A percentile compares a stretch with the other conserved stretches of the same genome.
These are phyloP conservation scores for Penicillium freii DNA, from an alignment of 2,329 filamentous ascomycete species.

Conservation along the genomic window DNA sequence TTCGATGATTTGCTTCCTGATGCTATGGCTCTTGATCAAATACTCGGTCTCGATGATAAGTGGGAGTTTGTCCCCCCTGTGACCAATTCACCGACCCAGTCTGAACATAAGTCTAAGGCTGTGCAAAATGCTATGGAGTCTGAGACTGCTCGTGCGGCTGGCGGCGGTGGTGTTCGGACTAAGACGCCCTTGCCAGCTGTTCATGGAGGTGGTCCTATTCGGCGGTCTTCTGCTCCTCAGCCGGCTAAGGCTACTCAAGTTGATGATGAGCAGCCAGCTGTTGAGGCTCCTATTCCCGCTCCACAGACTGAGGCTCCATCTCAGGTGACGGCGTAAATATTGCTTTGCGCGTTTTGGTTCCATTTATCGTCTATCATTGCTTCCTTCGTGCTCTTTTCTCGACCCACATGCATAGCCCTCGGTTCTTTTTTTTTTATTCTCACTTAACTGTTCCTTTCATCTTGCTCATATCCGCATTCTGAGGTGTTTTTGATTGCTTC, in stretches of 20 bases:
- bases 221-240: conserved; percentile 33
- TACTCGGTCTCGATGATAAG: conserved; percentile 43
- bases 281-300: conserved; percentile 23
- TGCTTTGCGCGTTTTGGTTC: neutral
- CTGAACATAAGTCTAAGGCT: conserved; percentile 22
- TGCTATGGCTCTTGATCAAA: conserved; percentile 65
- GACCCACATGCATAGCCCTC: conserved; percentile 21
- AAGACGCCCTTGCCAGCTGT: conserved; percentile 25
- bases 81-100: neutral
- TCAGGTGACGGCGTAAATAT: conserved; percentile 22
- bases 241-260: conserved; percentile 22
- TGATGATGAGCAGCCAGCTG: conserved; percentile 17
- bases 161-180: conserved; percentile 27
- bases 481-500: conserved; percentile 6
- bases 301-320: conserved; percentile 12
- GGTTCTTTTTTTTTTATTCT: neutral
- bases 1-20: conserved; percentile 62
- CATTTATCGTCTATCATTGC: neutral
- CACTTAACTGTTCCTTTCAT: neutral
- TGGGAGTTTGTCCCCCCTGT: conserved; percentile 21
- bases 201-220: conserved; percentile 34
- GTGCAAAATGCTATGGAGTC: conserved; percentile 36
- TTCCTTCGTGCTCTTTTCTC: neutral
- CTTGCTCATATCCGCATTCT: neutral
- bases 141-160: conserved; percentile 36